phyloP scores from a whole-genome alignment of 2,329 filamentous ascomycete species.

The Scortechinia acanthostroma region DNA sequence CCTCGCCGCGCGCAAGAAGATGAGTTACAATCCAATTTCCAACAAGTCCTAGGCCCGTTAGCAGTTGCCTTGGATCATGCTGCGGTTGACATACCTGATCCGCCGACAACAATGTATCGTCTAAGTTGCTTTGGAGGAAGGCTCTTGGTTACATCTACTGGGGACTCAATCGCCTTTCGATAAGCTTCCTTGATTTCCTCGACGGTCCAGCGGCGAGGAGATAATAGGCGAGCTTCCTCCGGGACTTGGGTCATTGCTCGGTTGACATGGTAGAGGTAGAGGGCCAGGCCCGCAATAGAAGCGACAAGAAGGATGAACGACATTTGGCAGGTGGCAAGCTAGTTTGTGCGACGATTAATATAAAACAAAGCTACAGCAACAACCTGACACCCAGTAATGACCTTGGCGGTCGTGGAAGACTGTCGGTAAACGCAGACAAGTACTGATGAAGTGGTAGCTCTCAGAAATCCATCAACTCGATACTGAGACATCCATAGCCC shows the following conservation, averaged over 20 bases:
- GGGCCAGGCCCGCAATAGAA: conserved; percentile 8
- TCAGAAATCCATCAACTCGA: too few species aligned
- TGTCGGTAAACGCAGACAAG: too few species aligned
- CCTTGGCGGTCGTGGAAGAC: too few species aligned
- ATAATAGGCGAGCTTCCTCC: conserved; percentile 18
- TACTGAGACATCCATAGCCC: too few species aligned
- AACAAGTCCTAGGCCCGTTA: conserved; percentile 34
- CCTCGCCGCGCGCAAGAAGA: conserved; percentile 41
- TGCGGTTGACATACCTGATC: conserved; percentile 26
- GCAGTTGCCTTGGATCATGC: not conserved
- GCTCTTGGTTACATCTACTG: conserved; percentile 25
- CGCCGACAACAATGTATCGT: conserved; percentile 35
- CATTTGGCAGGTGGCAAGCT: too few species aligned
- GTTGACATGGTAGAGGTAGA: conserved; percentile 28
- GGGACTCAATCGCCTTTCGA: conserved; percentile 19
- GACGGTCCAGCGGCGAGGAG: conserved; percentile 23
- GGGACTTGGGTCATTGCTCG: conserved; percentile 23
- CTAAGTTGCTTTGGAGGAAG: conserved; percentile 29
- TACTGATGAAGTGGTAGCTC: too few species aligned
- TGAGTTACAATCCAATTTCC: conserved; percentile 45
- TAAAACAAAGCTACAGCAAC: too few species aligned
- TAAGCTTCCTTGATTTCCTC: conserved; percentile 23
- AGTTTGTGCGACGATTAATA: too few species aligned
- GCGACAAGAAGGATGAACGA: conserved; percentile 3
- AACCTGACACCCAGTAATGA: too few species aligned